These are phyloP conservation scores for Orbilia brochopaga DNA, from an alignment of 2,329 filamentous ascomycete genomes.

Conservation along the genomic window DNA sequence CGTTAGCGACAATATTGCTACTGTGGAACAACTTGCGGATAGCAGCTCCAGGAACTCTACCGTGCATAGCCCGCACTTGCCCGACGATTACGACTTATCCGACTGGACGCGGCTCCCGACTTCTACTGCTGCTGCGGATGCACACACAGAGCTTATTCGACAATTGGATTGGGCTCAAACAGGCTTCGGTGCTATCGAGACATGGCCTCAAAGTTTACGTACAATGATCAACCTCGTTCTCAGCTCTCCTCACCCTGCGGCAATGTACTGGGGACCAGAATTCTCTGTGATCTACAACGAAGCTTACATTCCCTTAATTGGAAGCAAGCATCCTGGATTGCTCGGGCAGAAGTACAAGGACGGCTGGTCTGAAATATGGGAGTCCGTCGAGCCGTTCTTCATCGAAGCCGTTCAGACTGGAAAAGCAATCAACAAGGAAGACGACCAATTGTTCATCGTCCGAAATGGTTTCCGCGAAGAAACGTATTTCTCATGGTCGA, in stretches of 20 bases:
- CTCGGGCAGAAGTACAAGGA: slow-evolving; percentile 73
- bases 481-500: slow-evolving; percentile 54
- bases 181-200: slow-evolving; percentile 74
- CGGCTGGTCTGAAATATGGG: slow-evolving; percentile 77
- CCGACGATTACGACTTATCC: slow-evolving; percentile 63
- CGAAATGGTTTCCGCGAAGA: slow-evolving; percentile 63
- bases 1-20: slow-evolving; percentile 21
- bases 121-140: slow-evolving; percentile 68
- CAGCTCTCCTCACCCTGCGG: slow-evolving; percentile 75
- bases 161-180: slow-evolving; percentile 76
- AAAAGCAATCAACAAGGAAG: slow-evolving; percentile 80
- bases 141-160: slow-evolving; percentile 75
- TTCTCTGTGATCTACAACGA: slow-evolving; percentile 74
- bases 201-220: slow-evolving; percentile 74
- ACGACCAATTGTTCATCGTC: slow-evolving; percentile 75
- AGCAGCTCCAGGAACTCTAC: slow-evolving; percentile 14
- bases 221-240: slow-evolving; percentile 83
- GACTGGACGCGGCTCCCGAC: slow-evolving; percentile 81
- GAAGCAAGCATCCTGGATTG: slow-evolving; percentile 74
- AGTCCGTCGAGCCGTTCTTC: slow-evolving; percentile 72
- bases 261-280: slow-evolving; percentile 80
- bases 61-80: slow-evolving; percentile 41
- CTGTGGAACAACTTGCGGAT: background rate
- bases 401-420: slow-evolving; percentile 71
- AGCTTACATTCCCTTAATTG: slow-evolving; percentile 72